Evolutionary conservation across 2,329 filamentous ascomycete genomes (phyloP), one percentile per base, ranked within the genome.

Genomic region (Penicillium sp.): DNA sequence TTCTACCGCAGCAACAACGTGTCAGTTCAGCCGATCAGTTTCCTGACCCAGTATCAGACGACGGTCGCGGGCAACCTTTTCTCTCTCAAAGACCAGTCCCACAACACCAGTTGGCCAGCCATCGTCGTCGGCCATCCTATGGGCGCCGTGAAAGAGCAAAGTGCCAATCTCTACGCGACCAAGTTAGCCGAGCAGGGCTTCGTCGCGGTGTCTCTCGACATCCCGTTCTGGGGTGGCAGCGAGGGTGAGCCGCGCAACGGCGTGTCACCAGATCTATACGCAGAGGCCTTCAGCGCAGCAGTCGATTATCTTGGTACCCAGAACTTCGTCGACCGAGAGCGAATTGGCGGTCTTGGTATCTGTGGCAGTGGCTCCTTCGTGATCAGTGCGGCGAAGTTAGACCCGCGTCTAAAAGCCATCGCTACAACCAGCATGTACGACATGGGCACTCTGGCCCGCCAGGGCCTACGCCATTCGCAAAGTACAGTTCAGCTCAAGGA

Each of bases 121-220:
- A 39, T 60, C 19, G 33, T 60, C 17, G 40, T 58, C 18, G 44
- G 48, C 17, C 57, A 59, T 35, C 57, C 57, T 1, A 53, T 57
- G 50, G 54, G 51, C 8, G 51, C 48, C 3, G 52, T 57, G 16
- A 57, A 60, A 21, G 57, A 61, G 40, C 56, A 61, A 23, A 51
- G 44, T 21, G 48, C 56, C 1, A 55, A 52, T 21, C 46, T 55
- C 1, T 56, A 57, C 21, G 54, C 54, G 15, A 50, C 46, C 2
- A 52, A 50, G 18, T 20, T 62, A 7, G 53, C 56, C 8, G 50
- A 60, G 19, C 47, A 53, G 11, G 56, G 54, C 13, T 58, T 57
- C 27, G 36, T 54, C 13, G 52, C 52, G 0, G 27, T 62, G 5
- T 49, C 56, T 1, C 36, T 53, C 6, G 59, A 61, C 28, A 20